Evolutionary conservation across 129 eudicot species (phyloP).

Genomic region (Glebionis coronaria): DNA sequence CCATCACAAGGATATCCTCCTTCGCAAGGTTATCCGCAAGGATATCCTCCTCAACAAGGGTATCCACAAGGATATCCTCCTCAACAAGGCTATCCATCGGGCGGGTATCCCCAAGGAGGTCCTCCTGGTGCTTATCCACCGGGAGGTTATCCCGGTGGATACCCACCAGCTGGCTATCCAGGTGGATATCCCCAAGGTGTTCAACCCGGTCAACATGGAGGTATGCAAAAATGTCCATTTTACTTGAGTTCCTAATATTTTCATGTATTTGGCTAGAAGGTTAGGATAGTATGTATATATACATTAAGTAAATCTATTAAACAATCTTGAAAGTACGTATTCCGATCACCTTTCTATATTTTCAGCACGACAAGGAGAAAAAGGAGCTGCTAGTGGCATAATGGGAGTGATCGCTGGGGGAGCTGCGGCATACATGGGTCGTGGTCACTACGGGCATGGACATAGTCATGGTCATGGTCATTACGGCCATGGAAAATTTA

Average conservation of each 20-base stretch:
- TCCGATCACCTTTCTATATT: not conserved
- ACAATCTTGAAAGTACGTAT: too few relatives aligned
- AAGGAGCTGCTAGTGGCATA: slow-evolving; percentile 23
- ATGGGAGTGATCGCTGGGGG: slow-evolving; percentile 40
- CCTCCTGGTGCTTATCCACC: slow-evolving; percentile 27
- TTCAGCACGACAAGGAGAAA: slow-evolving; percentile 23
- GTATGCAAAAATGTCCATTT: slow-evolving; percentile 6
- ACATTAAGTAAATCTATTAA: too few relatives aligned
- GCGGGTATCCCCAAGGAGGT: slow-evolving; percentile 30
- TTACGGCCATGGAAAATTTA: slow-evolving; percentile 25
- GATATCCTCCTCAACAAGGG: slow-evolving; percentile 29
- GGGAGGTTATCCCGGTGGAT: slow-evolving; percentile 18
- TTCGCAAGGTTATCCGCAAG: slow-evolving; percentile 30
- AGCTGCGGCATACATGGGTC: slow-evolving; percentile 38
- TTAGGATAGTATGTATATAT: not conserved
- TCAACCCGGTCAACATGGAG: slow-evolving; percentile 29
- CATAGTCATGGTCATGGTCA: not conserved
- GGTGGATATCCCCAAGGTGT: slow-evolving; percentile 13
- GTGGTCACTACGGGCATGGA: slow-evolving; percentile 34
- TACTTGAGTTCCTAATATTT: too few relatives aligned
- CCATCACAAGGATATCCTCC: slow-evolving; percentile 24
- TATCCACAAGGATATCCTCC: slow-evolving; percentile 32
- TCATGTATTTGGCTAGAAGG: too few relatives aligned
- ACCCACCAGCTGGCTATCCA: slow-evolving; percentile 8
- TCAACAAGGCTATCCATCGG: slow-evolving; percentile 25